Base-by-base conservation (phyloP, 2,329 filamentous ascomycete species). In the Pseudogymnoascus sp. region DNA sequence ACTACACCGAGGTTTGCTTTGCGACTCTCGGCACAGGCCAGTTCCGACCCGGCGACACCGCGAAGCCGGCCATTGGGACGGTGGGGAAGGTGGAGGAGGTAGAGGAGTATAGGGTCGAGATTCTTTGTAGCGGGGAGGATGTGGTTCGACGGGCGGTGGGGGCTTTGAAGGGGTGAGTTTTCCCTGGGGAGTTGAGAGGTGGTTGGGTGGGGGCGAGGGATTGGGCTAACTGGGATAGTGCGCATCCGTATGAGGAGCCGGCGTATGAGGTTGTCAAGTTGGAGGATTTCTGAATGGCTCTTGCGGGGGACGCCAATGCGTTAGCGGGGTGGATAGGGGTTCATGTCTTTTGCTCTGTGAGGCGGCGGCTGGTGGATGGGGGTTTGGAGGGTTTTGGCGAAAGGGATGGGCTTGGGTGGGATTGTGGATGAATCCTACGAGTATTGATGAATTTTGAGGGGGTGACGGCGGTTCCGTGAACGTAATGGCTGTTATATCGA, bases 111-210 rank as follows among this genome's bases (percentile, higher is more conserved):
- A 77, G 78, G 55, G 81, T 87, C 13, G 85, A 90, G 74, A 80
- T 81, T 1, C 67, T 87, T 2, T 85, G 83, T 67, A 65, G 82
- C 0, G 83, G 84, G 0, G 77, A 80, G 65, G 81, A 86, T 7
- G 75, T 81, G 15, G 76, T 76, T 0, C 76, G 73, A 62, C 76
- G 76, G 37, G 85, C 79, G 1, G 84, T 89, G 0, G 77, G 76
- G 28, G 86, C 83, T 3, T 69, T 90, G 71, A 89, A 87, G 71
- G 76, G 73, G 86, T 87, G 65, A 67, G 80, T 76, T 61, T n/a
- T n/a, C n/a, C n/a, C n/a, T n/a, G n/a, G n/a, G n/a, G n/a, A n/a
- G n/a, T n/a, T 26, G 15, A 9, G 30, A 63, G 23, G 8, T 61
- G 52, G n/a, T 5, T 1, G 13, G 15, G 19, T 30, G 45, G 26